These are phyloP conservation scores for Russula earlei DNA, from an alignment of 768 basidiomycete species.

Conservation along the genomic window DNA sequence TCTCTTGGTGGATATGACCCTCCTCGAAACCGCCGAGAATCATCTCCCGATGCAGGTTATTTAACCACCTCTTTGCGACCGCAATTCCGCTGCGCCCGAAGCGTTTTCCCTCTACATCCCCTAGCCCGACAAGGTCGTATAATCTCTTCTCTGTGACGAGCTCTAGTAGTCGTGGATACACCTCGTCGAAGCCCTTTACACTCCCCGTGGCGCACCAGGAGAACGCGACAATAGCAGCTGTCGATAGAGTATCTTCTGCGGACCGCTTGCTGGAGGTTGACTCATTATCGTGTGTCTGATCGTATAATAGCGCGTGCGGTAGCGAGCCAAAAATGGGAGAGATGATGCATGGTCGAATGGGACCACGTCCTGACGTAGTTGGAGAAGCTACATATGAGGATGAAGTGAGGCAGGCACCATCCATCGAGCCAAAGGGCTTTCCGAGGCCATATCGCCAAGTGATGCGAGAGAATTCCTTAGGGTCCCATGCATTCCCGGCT, in stretches of 20 bases:
- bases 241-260: conserved; percentile 91
- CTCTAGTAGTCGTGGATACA: conserved; percentile 91
- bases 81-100: conserved; percentile 27
- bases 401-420: conserved; percentile 71
- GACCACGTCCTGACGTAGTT: conserved; percentile 77
- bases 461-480: conserved; percentile 84
- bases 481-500: conserved; percentile 83
- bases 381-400: conserved; percentile 53
- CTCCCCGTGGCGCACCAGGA: conserved; percentile 83
- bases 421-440: conserved; percentile 97
- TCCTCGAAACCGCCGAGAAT: conserved; percentile 77
- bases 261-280: conserved; percentile 82
- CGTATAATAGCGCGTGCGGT: conserved; percentile 92
- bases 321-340: conserved; percentile 74
- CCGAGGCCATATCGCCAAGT: conserved; percentile 86
- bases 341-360: conserved; percentile 60
- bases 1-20: conserved; percentile 95
- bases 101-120: conserved; percentile 17
- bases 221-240: conserved; percentile 88
- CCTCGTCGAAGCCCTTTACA: conserved; percentile 94
- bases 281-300: conserved; percentile 97
- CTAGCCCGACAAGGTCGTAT: conserved; percentile 61
- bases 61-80: conserved; percentile 55
- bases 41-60: conserved; percentile 88
- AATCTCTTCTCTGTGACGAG: conserved; percentile 74